Conservation (phyloP, 2,329 filamentous ascomycete genomes). For the Dactylellina drechsleri region DNA sequence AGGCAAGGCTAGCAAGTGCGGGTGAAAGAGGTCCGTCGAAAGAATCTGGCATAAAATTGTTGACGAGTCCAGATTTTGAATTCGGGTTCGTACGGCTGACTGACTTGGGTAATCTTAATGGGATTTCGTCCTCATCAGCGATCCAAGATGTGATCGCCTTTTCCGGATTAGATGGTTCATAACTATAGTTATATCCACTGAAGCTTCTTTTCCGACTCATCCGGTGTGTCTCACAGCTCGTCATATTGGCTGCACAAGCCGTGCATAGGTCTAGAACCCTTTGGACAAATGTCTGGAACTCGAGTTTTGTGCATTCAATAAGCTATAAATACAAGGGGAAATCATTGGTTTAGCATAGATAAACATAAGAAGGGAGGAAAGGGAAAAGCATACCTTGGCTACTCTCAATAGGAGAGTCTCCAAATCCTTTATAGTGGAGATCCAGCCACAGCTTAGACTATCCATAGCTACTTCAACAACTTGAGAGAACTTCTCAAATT, state of each 20-base stretch:
- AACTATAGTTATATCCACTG: conserved; percentile 12
- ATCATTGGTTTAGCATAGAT: neutral
- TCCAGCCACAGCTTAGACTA: conserved; percentile 47
- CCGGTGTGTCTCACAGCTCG: conserved; percentile 31
- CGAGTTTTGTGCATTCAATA: conserved; percentile 38
- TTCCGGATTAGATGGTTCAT: conserved; percentile 5
- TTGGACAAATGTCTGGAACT: conserved; percentile 37
- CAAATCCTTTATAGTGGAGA: conserved; percentile 37
- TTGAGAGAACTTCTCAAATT: conserved; percentile 21
- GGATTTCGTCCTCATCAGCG: conserved; percentile 46
- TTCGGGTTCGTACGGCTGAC: conserved; percentile 5
- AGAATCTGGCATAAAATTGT: neutral
- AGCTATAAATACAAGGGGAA: conserved; percentile 18
- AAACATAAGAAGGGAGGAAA: neutral
- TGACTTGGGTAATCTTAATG: conserved; percentile 17
- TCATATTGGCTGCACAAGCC: conserved; percentile 45
- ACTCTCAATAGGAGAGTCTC: conserved; percentile 26
- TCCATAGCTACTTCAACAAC: conserved; percentile 45
- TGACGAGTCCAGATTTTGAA: conserved; percentile 6
- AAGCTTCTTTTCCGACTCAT: conserved; percentile 19
- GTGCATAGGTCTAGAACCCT: conserved; percentile 34
- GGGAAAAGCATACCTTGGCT: conserved; percentile 26
- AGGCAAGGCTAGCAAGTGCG: conserved; percentile 27
- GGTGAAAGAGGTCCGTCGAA: conserved; percentile 22
- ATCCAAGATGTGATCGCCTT: conserved; percentile 27